phyloP scores from a whole-genome alignment of 805 yeast species.

The Saccharomycopsis sp. region DNA sequence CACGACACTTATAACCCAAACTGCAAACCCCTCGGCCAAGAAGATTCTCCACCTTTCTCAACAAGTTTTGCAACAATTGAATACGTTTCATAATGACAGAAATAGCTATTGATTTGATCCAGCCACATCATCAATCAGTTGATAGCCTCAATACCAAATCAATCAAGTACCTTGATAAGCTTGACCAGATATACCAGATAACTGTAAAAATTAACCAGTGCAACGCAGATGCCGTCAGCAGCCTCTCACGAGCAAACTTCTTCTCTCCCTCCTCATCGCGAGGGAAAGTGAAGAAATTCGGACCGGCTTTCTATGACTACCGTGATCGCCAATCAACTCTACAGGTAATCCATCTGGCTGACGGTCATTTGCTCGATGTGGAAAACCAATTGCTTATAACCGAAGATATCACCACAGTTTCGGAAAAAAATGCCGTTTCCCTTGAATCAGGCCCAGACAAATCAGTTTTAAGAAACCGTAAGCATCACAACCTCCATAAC shows the following conservation, averaged over 20 bases:
- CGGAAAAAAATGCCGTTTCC: background rate
- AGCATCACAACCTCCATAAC: background rate
- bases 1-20: too few species aligned
- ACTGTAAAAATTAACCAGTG: constrained; percentile 10
- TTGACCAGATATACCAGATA: constrained; percentile 12
- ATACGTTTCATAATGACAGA: background rate
- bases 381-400: background rate
- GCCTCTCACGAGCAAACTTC: constrained; percentile 16
- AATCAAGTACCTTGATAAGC: background rate
- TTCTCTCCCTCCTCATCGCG: background rate
- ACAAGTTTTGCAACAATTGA: background rate
- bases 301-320: constrained; percentile 15
- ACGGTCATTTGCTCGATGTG: background rate
- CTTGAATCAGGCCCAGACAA: background rate
- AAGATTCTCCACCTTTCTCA: too few species aligned
- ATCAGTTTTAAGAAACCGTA: background rate
- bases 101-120: background rate
- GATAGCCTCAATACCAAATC: background rate
- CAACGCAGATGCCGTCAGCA: constrained; percentile 3
- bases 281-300: constrained; percentile 11
- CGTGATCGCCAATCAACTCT: constrained; percentile 4
- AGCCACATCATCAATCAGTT: background rate
- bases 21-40: too few species aligned
- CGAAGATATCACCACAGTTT: background rate
- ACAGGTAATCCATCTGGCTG: background rate